Evolutionary conservation across 176 grass and related monocot genomes (phyloP).

Genomic region (Aegilops longissima): DNA sequence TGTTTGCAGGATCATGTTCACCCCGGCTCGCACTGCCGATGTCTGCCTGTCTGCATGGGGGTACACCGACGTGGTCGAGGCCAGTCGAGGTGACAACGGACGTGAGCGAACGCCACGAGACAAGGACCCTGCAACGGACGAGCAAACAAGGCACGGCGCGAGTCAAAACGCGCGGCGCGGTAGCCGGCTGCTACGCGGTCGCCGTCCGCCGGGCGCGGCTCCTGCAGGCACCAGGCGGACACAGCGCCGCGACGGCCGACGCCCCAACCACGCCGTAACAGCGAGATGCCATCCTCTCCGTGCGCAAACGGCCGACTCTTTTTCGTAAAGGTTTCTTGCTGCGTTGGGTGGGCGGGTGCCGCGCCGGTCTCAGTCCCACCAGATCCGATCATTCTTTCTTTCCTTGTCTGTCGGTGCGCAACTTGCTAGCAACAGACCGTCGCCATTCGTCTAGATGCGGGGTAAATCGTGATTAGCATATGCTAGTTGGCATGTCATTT

Average conservation of each 20-base stretch:
- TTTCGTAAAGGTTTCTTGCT: background rate
- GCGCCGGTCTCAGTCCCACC: conserved; percentile 21
- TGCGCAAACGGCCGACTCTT: background rate
- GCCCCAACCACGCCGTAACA: conserved; percentile 36
- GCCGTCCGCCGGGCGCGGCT: background rate
- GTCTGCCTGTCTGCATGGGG: too few species aligned
- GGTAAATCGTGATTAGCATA: too few species aligned
- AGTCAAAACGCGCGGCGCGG: background rate
- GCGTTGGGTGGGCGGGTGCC: conserved; percentile 11
- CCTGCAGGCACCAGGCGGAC: background rate
- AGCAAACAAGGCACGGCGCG: background rate
- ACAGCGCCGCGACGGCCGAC: background rate
- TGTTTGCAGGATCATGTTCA: too few species aligned
- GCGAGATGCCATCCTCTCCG: conserved; percentile 34
- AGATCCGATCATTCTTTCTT: conserved; percentile 15
- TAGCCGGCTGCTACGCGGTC: conserved; percentile 4
- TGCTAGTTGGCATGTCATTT: too few species aligned
- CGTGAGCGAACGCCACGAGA: background rate
- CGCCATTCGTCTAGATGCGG: too few species aligned
- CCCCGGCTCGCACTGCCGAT: too few species aligned
- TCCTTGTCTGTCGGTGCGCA: too few species aligned
- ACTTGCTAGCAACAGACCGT: too few species aligned
- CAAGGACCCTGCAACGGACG: background rate
- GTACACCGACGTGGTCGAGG: too few species aligned
- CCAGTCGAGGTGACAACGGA: too few species aligned